Conservation (phyloP, 768 basidiomycete species). For the Xerocomus spinulosus region DNA sequence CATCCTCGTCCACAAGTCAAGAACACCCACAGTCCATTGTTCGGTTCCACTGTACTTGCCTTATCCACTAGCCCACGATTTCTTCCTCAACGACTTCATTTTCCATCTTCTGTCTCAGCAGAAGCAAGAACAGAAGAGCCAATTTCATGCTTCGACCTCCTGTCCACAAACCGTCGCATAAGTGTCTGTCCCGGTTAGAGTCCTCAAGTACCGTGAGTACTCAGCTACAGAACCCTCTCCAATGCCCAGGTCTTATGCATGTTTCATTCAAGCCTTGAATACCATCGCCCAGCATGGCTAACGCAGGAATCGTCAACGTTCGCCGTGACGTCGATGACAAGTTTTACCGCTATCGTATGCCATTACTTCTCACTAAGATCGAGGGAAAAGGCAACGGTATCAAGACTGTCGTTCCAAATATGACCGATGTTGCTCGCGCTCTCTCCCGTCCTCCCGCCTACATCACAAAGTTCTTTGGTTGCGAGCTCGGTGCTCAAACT, state of each 20-base stretch:
- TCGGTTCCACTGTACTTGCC: not conserved
- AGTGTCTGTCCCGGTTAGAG: constrained; percentile 50
- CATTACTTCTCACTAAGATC: constrained; percentile 88
- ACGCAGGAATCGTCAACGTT: constrained; percentile 78
- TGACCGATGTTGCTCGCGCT: constrained; percentile 95
- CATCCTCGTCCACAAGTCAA: not conserved
- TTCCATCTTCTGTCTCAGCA: constrained; percentile 30
- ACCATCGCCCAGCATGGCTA: constrained; percentile 72
- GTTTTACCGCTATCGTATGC: constrained; percentile 98
- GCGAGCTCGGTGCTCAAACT: constrained; percentile 96
- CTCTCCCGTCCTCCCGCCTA: constrained; percentile 93
- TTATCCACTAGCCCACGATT: constrained; percentile 24
- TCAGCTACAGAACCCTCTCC: not conserved
- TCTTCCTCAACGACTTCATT: constrained; percentile 18
- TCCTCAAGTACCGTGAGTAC: constrained; percentile 50
- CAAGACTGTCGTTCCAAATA: constrained; percentile 98
- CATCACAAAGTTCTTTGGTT: constrained; percentile 98
- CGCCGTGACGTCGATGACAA: constrained; percentile 96
- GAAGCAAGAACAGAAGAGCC: constrained; percentile 32
- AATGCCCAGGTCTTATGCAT: not conserved
- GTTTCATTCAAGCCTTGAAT: constrained; percentile 51
- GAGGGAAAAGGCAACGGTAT: constrained; percentile 99
- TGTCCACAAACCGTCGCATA: constrained; percentile 66
- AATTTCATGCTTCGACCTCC: constrained; percentile 90
- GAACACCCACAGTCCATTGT: not conserved